Conservation (phyloP, 169 alveolate genomes). For the Neospora caninum region DNA sequence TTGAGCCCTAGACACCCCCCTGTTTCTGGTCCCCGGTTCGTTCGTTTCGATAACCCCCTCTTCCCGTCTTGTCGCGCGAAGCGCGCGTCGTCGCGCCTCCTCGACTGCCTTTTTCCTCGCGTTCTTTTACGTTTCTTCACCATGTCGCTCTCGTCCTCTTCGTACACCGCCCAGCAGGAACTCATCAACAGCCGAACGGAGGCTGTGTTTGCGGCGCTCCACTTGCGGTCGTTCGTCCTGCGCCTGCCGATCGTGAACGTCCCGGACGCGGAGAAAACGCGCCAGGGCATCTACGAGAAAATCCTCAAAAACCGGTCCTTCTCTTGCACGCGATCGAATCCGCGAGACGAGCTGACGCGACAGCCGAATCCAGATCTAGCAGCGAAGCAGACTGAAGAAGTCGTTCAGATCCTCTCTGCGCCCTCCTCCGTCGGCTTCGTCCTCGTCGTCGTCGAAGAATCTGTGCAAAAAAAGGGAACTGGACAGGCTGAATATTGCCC, state of each 20-base stretch:
- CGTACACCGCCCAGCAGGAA: constrained; percentile 6
- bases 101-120: neutral
- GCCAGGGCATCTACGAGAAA: constrained; percentile 58
- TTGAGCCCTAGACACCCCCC: no score
- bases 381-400: constrained; percentile 1
- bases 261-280: constrained; percentile 36
- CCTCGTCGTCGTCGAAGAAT: constrained; percentile 53
- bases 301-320: constrained; percentile 47
- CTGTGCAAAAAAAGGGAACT: neutral
- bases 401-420: constrained; percentile 29
- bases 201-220: constrained; percentile 8
- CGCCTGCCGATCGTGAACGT: constrained; percentile 35
- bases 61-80: neutral
- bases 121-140: neutral
- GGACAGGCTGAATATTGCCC: constrained; percentile 56
- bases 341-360: constrained; percentile 5
- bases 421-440: constrained; percentile 43
- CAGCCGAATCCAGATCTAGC: constrained; percentile 37
- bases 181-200: constrained; percentile 26
- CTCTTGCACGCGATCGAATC: constrained; percentile 48
- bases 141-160: neutral
- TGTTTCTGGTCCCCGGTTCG: no score
- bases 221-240: constrained; percentile 13
- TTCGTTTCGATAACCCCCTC: no score
- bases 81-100: neutral